phyloP scores from a whole-genome alignment of 345 rosid genomes.

The Cardamine occulta region DNA sequence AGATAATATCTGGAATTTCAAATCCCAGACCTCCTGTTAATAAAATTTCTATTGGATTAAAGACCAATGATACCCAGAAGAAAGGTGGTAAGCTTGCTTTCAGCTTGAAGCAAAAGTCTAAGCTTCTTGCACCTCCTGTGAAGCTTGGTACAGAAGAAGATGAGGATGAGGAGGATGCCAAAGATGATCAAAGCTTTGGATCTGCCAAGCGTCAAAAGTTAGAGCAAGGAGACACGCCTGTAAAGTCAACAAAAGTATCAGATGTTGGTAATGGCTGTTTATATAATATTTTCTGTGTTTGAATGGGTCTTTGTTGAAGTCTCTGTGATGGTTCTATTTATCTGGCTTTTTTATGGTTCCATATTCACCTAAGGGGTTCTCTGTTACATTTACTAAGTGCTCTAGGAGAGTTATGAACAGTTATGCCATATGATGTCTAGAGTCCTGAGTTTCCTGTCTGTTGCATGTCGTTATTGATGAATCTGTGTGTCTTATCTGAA shows the following conservation, averaged over 20 bases:
- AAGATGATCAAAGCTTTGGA: conserved; percentile 51
- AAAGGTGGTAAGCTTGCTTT: conserved; percentile 91
- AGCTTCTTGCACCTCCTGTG: conserved; percentile 81
- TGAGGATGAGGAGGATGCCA: conserved; percentile 67
- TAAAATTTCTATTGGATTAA: conserved; percentile 53
- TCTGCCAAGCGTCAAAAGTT: conserved; percentile 74
- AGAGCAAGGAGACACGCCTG: conserved; percentile 55
- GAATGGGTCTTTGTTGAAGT: conserved; percentile 34
- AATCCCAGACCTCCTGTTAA: conserved; percentile 50
- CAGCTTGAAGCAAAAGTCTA: conserved; percentile 96
- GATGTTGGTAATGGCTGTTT: conserved; percentile 88
- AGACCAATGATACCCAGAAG: conserved; percentile 55
- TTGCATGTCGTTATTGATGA: background rate
- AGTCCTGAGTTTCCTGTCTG: background rate
- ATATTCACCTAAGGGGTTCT: background rate
- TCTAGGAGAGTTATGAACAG: conserved; percentile 1
- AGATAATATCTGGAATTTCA: conserved; percentile 55
- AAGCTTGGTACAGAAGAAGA: conserved; percentile 86
- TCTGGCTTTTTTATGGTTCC: conserved; percentile 9
- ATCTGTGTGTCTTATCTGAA: background rate
- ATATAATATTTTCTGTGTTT: conserved; percentile 41
- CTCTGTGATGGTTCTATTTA: conserved; percentile 29
- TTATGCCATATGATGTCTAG: conserved; percentile 6
- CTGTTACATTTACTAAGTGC: background rate
- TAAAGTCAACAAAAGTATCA: conserved; percentile 50